Evolutionary conservation across 441 rosid genomes (phyloP).

Genomic region (Melastoma candidum): DNA sequence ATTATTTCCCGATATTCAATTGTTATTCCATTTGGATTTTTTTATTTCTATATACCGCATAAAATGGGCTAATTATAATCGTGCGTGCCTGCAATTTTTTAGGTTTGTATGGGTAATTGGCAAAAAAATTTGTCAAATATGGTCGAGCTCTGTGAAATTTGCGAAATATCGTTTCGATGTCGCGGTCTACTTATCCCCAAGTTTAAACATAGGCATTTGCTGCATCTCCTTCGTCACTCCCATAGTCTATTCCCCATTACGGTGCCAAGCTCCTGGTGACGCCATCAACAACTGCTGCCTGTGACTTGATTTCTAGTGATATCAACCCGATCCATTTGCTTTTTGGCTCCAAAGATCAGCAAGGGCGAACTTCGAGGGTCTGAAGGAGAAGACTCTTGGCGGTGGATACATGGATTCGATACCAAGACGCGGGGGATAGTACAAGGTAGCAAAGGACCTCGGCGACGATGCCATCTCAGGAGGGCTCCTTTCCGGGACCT

Average conservation of each 20-base stretch:
- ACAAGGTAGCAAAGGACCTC: conserved; percentile 19
- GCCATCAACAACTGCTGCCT: conserved; percentile 28
- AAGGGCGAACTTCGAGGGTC: neutral
- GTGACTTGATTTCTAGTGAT: neutral
- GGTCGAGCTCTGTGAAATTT: too few relatives aligned
- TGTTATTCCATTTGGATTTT: too few relatives aligned
- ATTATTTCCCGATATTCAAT: too few relatives aligned
- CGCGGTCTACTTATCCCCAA: conserved; percentile 25
- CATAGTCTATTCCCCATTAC: conserved; percentile 29
- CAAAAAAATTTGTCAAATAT: too few relatives aligned
- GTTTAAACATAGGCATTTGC: conserved; percentile 15
- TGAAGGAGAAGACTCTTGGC: conserved; percentile 16
- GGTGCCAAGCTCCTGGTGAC: conserved; percentile 27
- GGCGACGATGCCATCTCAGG: conserved; percentile 17
- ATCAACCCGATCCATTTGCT: too few relatives aligned
- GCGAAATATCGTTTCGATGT: conserved; percentile 17
- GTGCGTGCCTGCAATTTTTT: too few relatives aligned
- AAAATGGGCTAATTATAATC: too few relatives aligned
- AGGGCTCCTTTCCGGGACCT: conserved; percentile 18
- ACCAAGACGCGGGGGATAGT: conserved; percentile 25
- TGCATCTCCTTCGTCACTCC: conserved; percentile 5
- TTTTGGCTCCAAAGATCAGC: neutral
- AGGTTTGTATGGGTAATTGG: too few relatives aligned
- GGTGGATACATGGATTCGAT: conserved; percentile 26
- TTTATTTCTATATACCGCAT: too few relatives aligned